Conservation (phyloP, 2,329 filamentous ascomycete genomes). For the Rhynchosporium secalis region DNA sequence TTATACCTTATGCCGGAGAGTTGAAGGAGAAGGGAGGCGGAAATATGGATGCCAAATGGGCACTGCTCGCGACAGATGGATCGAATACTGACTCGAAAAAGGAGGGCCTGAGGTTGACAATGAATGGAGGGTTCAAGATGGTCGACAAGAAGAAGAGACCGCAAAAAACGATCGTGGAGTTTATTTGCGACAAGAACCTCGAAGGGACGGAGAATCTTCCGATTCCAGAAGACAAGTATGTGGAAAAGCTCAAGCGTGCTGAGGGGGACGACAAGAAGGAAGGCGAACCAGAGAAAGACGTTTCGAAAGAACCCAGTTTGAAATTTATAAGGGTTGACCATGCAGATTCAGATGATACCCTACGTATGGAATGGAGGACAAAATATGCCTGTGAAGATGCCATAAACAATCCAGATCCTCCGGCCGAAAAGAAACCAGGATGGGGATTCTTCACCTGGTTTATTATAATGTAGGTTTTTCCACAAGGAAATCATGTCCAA, state of each 20-base stretch:
- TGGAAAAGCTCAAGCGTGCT: constrained; percentile 36
- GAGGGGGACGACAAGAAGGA: constrained; percentile 40
- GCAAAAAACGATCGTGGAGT: constrained; percentile 80
- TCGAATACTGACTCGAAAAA: constrained; percentile 64
- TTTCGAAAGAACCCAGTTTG: constrained; percentile 57
- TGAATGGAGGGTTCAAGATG: constrained; percentile 62
- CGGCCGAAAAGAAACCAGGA: constrained; percentile 48
- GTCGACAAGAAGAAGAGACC: constrained; percentile 54
- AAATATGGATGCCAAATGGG: constrained; percentile 64
- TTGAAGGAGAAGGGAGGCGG: constrained; percentile 59
- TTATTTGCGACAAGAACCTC: constrained; percentile 73
- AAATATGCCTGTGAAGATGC: constrained; percentile 77
- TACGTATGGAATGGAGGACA: constrained; percentile 82
- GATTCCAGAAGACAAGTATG: constrained; percentile 56
- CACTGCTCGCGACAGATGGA: constrained; percentile 63
- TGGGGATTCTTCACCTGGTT: constrained; percentile 99
- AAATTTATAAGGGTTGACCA: constrained; percentile 69
- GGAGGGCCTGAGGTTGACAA: constrained; percentile 70
- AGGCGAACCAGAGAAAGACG: constrained; percentile 38
- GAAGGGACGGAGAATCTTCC: constrained; percentile 74
- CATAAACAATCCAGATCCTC: constrained; percentile 45
- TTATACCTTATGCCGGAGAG: constrained; percentile 74
- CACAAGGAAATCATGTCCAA: background rate
- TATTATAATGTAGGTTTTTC: constrained; percentile 74
- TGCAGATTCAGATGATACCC: constrained; percentile 56